Percentiles rank a stretch among this genome's conserved stretches.
These are phyloP conservation scores for Pyrenophora graminea DNA, from an alignment of 2,329 filamentous ascomycete species.

Conservation along the genomic window DNA sequence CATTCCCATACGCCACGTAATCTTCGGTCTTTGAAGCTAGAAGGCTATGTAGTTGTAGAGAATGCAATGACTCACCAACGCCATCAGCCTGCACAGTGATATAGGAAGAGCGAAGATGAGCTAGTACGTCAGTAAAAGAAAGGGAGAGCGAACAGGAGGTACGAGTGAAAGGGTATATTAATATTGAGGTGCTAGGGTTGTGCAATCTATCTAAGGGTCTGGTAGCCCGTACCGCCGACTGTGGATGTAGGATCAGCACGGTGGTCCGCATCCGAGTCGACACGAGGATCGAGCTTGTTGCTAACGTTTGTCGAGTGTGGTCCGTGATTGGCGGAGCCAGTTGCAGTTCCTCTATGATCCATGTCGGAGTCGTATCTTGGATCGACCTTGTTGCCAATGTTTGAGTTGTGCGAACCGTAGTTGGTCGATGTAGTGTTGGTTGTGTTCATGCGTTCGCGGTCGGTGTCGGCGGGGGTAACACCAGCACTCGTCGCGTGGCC, in stretches of 20 bases:
- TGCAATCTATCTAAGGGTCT: conserved; percentile 22
- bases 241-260: conserved; percentile 20
- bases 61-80: conserved; percentile 5
- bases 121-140: conserved; percentile 13
- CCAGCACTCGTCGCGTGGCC: conserved; percentile 37
- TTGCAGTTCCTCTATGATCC: conserved; percentile 24
- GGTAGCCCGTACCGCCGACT: conserved; percentile 17
- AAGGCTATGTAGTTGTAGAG: background rate
- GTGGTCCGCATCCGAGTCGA: conserved; percentile 30
- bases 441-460: conserved; percentile 30
- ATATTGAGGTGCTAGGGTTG: conserved; percentile 10
- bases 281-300: conserved; percentile 44
- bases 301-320: conserved; percentile 34
- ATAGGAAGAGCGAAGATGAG: background rate
- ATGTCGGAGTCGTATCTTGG: conserved; percentile 38
- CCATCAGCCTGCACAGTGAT: conserved; percentile 11
- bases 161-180: conserved; percentile 18
- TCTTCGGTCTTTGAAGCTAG: background rate
- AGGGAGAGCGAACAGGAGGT: background rate
- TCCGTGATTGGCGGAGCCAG: conserved; percentile 32
- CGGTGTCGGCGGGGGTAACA: conserved; percentile 31
- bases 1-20: too few relatives aligned
- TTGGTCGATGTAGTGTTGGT: conserved; percentile 32
- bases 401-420: conserved; percentile 38
- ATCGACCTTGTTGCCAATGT: conserved; percentile 39